phyloP scores from a whole-genome alignment of 2,329 filamentous ascomycete genomes.

The Sarocladium strictum region DNA sequence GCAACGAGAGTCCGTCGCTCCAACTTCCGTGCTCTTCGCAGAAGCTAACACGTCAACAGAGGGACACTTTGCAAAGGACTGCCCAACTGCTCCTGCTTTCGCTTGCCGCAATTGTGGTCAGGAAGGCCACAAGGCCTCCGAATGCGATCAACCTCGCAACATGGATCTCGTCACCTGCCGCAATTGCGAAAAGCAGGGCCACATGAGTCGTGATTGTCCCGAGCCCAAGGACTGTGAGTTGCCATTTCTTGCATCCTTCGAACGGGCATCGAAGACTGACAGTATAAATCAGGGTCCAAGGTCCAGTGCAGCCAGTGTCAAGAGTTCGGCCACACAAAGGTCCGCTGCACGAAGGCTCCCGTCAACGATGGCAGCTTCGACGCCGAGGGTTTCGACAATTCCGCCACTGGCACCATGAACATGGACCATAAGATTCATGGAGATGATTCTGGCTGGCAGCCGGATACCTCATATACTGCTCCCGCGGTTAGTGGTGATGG shows the following conservation, averaged over 20 bases:
- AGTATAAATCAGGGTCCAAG: slow-evolving; percentile 33
- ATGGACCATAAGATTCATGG: background rate
- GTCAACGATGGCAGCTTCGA: slow-evolving; percentile 13
- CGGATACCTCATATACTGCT: background rate
- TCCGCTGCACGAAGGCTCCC: slow-evolving; percentile 28
- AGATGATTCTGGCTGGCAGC: background rate
- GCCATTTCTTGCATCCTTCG: background rate
- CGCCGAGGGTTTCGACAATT: background rate
- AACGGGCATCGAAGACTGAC: background rate
- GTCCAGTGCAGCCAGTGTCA: slow-evolving; percentile 33
- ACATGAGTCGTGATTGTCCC: slow-evolving; percentile 57
- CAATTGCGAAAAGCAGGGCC: slow-evolving; percentile 54
- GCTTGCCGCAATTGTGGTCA: slow-evolving; percentile 58
- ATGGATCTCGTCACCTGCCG: slow-evolving; percentile 49
- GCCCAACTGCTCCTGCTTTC: slow-evolving; percentile 52
- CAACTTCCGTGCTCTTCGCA: background rate
- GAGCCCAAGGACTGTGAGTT: slow-evolving; percentile 41
- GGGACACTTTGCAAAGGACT: slow-evolving; percentile 59
- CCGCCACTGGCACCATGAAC: background rate
- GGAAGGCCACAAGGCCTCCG: slow-evolving; percentile 44
- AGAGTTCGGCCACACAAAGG: slow-evolving; percentile 32
- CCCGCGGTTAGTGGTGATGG: background rate
- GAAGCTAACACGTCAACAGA: slow-evolving; percentile 25
- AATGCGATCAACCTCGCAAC: slow-evolving; percentile 33
- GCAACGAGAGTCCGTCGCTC: slow-evolving; percentile 47